Base-by-base conservation (phyloP, 495 filamentous ascomycete genomes). In the Podospora bellae-mahoneyi region DNA sequence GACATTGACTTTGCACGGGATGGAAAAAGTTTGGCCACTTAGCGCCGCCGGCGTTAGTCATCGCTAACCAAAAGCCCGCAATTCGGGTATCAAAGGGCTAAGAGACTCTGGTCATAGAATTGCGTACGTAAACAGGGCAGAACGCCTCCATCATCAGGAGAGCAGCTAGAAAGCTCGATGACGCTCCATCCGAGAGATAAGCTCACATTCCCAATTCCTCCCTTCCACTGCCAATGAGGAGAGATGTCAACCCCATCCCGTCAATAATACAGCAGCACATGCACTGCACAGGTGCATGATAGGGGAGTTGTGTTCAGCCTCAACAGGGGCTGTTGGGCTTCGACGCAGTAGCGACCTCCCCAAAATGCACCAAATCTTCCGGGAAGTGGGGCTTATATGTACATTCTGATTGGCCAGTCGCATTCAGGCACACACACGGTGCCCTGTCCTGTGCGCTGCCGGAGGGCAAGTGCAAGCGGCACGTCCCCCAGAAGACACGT, bases 401-500 rank as follows among this genome's bases (percentile, higher is more conserved):
- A 7, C 5, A 18, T 16, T 30, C 27, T 62, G 60, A 62, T 62
- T 62, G 7, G 60, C 23, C 30, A 9, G 13, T 48, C 1, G 39
- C 39, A 48, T 48, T 0, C 39, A 48, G 13, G 7, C 9, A 5
- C 1, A 10, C 9, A 5, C 1, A 10, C 9, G 39, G 39, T 48
- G 39, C 39, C 39, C 39, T 48, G 39, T 48, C 39, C 39, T 48
- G 39, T 48, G 39, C 39, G 39, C 39, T 48, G 39, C 39, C 56
- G 13, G 56, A 58, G 19, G 56, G 56, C 56, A 58, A 58, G 9
- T 7, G 56, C 15, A 58, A 16, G 39, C 39, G 23, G n/a, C 55
- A 20, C 55, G 23, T 27, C 20, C 61, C 32, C 30, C 63, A 65
- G 66, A 71, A 68, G 71, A 65, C 71, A 69, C 67, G 71, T 69